Percentiles rank a stretch among this genome's conserved stretches.
Conservation (phyloP, 2,329 filamentous ascomycete genomes). For the Verticillium dahliae region DNA sequence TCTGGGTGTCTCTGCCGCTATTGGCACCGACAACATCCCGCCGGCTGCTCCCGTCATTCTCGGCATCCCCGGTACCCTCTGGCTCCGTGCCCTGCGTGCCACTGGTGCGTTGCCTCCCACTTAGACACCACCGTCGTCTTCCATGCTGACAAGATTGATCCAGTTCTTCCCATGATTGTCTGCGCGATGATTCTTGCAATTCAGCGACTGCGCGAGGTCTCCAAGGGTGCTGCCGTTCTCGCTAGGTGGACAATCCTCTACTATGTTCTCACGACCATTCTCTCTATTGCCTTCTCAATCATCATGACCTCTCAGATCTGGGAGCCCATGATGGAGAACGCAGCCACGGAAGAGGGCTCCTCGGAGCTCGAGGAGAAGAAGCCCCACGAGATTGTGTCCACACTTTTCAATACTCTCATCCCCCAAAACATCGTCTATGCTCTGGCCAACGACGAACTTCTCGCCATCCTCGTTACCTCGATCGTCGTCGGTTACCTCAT, state of each 20-base stretch:
- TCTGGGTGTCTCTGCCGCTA: conserved; percentile 33
- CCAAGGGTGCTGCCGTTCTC: conserved; percentile 32
- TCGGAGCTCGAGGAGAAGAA: conserved; percentile 13
- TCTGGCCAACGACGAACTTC: conserved; percentile 36
- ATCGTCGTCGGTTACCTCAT: conserved; percentile 41
- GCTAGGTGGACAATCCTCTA: conserved; percentile 43
- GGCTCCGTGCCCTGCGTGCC: conserved; percentile 41
- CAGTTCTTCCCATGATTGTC: conserved; percentile 45
- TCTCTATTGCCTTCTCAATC: conserved; percentile 40
- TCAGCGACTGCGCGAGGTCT: conserved; percentile 37
- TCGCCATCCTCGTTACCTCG: conserved; percentile 37
- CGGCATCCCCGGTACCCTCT: conserved; percentile 41
- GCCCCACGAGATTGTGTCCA: conserved; percentile 35
- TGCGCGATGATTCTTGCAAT: conserved; percentile 46
- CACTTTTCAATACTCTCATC: conserved; percentile 42
- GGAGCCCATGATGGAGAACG: conserved; percentile 32
- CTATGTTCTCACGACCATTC: conserved; percentile 41
- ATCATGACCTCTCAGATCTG: conserved; percentile 40
- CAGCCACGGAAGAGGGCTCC: conserved; percentile 9
- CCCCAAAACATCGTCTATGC: conserved; percentile 39
- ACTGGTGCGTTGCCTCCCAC: conserved; percentile 28
- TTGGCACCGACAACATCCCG: conserved; percentile 35
- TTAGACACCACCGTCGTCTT: background rate
- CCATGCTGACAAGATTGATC: background rate
- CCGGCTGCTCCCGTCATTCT: conserved; percentile 32